Conservation (phyloP, 1,139 yeast genomes). For the Hansenula anomala region DNA sequence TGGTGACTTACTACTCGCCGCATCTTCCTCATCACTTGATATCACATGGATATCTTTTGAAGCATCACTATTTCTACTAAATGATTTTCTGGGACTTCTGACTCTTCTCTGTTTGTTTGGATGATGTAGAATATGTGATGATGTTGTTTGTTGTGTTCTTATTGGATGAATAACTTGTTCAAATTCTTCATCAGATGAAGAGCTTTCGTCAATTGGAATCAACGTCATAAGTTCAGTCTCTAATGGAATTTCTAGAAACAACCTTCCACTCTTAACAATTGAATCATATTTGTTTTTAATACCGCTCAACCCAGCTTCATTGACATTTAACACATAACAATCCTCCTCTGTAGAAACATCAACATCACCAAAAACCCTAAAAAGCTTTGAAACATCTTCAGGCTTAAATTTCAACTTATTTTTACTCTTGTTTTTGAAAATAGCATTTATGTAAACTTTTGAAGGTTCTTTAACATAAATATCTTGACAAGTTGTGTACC, state of each 20-base stretch:
- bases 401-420: background rate
- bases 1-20: no score
- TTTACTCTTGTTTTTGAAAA: background rate
- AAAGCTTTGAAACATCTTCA: background rate
- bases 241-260: background rate
- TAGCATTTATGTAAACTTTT: background rate
- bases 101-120: no score
- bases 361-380: background rate
- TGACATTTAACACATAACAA: background rate
- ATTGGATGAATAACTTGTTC: background rate
- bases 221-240: no score
- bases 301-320: background rate
- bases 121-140: no score
- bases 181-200: background rate
- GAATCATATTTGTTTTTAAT: background rate
- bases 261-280: background rate
- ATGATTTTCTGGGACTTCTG: no score
- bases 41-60: no score
- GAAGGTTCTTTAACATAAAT: constrained; percentile 1
- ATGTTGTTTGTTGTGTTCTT: no score
- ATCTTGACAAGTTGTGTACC: background rate
- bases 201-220: background rate
- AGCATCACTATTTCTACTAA: no score
- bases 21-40: no score
- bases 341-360: background rate